These are phyloP conservation scores for Ganoderma lucidum DNA, from an alignment of 1,284 basidiomycete species.

Conservation along the genomic window DNA sequence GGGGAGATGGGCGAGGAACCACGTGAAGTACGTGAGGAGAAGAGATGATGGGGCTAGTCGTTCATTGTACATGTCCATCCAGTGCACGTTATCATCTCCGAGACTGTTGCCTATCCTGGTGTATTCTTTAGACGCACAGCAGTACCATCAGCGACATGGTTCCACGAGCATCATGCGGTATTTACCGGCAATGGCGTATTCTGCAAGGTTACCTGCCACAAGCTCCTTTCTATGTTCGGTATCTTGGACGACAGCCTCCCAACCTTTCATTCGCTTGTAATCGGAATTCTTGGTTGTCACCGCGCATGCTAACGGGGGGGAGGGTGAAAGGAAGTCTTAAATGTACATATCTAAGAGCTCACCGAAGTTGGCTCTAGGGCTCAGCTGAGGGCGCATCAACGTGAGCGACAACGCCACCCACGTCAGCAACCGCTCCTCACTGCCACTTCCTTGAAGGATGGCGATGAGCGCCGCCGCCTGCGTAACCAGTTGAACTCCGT, in stretches of 20 bases:
- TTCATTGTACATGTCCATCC: background rate
- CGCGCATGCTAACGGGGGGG: constrained; percentile 32
- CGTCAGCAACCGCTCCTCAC: constrained; percentile 57
- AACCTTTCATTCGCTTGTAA: constrained; percentile 67
- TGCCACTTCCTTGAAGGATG: constrained; percentile 63
- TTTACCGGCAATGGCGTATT: constrained; percentile 58
- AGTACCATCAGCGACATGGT: background rate
- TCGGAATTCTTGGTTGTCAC: constrained; percentile 71
- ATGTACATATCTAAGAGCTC: background rate
- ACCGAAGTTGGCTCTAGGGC: background rate
- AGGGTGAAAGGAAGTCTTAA: background rate
- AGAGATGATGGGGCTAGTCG: background rate
- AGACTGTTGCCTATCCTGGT: background rate
- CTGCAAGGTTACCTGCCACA: constrained; percentile 69
- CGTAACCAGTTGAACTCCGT: constrained; percentile 59
- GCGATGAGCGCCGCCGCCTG: constrained; percentile 68
- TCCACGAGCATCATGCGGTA: background rate
- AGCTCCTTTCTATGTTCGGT: constrained; percentile 72
- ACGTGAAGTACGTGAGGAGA: background rate
- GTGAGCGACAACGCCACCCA: background rate
- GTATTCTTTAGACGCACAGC: background rate
- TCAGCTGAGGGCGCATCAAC: background rate
- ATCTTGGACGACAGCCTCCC: constrained; percentile 62
- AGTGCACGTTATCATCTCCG: background rate
- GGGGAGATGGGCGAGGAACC: background rate